These are phyloP conservation scores for Zygoascus sp. DNA, from an alignment of 1,139 yeast genomes.

Conservation along the genomic window DNA sequence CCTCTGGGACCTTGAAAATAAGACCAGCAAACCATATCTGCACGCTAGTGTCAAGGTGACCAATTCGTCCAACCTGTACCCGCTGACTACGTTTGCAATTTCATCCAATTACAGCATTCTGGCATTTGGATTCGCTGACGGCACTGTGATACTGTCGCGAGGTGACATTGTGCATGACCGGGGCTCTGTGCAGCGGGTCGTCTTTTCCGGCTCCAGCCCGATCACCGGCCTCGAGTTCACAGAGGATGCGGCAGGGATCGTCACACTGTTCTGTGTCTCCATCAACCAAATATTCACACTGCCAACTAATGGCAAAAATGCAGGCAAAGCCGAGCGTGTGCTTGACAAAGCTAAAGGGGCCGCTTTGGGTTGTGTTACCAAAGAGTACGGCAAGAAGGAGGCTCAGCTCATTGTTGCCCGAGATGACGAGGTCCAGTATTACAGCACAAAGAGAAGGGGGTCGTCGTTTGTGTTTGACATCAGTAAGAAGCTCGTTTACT, in stretches of 20 bases:
- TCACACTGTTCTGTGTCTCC: conserved; percentile 54
- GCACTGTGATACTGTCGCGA: conserved; percentile 71
- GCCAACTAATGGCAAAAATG: conserved; percentile 74
- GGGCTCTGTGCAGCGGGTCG: conserved; percentile 80
- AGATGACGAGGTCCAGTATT: conserved; percentile 49
- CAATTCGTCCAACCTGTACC: conserved; percentile 57
- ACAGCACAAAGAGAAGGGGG: conserved; percentile 52
- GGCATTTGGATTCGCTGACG: conserved; percentile 85
- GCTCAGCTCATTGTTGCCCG: conserved; percentile 52
- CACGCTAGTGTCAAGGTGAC: conserved; percentile 43
- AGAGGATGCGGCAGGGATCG: conserved; percentile 30
- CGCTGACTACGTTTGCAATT: conserved; percentile 62
- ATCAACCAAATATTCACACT: conserved; percentile 68
- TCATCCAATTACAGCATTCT: conserved; percentile 58
- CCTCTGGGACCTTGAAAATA: conserved; percentile 54
- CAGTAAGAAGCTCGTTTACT: conserved; percentile 51
- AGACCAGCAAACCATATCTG: conserved; percentile 35
- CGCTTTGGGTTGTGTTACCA: conserved; percentile 60
- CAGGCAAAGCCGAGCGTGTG: conserved; percentile 58
- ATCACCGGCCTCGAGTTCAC: conserved; percentile 69
- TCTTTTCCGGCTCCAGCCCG: conserved; percentile 72
- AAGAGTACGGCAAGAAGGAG: conserved; percentile 24
- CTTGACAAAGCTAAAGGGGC: conserved; percentile 66
- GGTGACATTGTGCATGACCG: conserved; percentile 88
- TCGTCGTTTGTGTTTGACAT: conserved; percentile 56